phyloP scores from a whole-genome alignment of 441 rosid species.

The Eruca vesicaria region DNA sequence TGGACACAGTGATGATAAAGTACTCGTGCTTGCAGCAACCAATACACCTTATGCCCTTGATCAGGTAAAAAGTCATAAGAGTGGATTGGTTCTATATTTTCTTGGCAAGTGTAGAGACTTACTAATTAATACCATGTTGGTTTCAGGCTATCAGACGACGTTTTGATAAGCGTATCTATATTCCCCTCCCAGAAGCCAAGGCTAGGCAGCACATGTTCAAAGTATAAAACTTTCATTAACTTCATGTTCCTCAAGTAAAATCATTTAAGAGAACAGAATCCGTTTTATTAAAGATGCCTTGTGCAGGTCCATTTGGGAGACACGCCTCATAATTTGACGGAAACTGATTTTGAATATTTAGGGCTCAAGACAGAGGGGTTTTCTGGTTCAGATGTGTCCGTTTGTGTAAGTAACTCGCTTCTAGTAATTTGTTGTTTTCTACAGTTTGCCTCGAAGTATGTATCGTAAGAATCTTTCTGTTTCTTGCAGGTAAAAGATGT shows the following conservation, averaged over 20 bases:
- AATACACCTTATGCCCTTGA: slow-evolving; percentile 97
- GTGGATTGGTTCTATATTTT: slow-evolving; percentile 19
- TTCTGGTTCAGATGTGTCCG: slow-evolving; percentile 97
- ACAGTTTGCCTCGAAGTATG: neutral
- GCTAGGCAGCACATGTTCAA: slow-evolving; percentile 99
- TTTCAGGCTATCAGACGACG: slow-evolving; percentile 95
- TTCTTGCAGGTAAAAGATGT: slow-evolving; percentile 86
- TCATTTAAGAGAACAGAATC: neutral
- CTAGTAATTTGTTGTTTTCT: neutral
- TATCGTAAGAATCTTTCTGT: neutral
- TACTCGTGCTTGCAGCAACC: slow-evolving; percentile 98
- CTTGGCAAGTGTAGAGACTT: slow-evolving; percentile 6
- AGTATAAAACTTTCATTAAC: slow-evolving; percentile 42
- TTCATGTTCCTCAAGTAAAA: neutral
- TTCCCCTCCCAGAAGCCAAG: slow-evolving; percentile 96
- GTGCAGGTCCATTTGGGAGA: slow-evolving; percentile 96
- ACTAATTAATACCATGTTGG: slow-evolving; percentile 36
- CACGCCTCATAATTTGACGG: slow-evolving; percentile 92
- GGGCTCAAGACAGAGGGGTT: slow-evolving; percentile 87
- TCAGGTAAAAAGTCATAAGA: slow-evolving; percentile 53
- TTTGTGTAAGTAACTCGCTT: slow-evolving; percentile 72
- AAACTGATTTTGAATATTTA: slow-evolving; percentile 88
- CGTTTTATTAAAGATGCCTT: neutral
- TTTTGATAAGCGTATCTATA: slow-evolving; percentile 97
- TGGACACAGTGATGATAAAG: slow-evolving; percentile 91